phyloP scores from a whole-genome alignment of 2,329 filamentous ascomycete species.

The Drechmeria coniospora region DNA sequence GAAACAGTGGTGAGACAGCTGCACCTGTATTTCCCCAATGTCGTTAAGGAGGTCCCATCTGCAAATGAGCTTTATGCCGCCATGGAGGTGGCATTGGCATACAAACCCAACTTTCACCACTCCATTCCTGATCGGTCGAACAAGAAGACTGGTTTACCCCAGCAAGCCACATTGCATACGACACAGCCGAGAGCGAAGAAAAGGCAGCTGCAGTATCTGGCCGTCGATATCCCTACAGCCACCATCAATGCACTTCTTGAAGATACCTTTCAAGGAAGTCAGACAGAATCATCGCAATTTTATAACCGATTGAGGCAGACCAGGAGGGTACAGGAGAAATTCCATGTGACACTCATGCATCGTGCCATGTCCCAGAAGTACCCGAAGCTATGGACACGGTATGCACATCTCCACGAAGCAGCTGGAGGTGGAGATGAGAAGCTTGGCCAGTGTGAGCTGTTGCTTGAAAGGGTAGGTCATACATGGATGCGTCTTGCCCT shows the following conservation, averaged over 20 bases:
- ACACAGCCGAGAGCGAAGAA: slow-evolving; percentile 22
- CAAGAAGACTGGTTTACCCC: slow-evolving; percentile 15
- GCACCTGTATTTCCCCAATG: slow-evolving; percentile 60
- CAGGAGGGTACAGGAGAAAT: slow-evolving; percentile 65
- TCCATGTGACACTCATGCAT: slow-evolving; percentile 92
- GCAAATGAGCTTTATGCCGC: slow-evolving; percentile 64
- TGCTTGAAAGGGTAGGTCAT: slow-evolving; percentile 42
- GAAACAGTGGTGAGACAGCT: slow-evolving; percentile 62
- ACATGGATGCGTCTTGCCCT: too few species aligned
- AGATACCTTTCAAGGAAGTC: slow-evolving; percentile 46
- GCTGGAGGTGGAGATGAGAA: slow-evolving; percentile 12
- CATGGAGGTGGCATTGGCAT: slow-evolving; percentile 59
- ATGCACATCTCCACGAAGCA: slow-evolving; percentile 42
- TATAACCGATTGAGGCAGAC: slow-evolving; percentile 61
- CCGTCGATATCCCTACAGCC: slow-evolving; percentile 28
- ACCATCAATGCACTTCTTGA: slow-evolving; percentile 46
- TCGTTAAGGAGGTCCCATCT: slow-evolving; percentile 57
- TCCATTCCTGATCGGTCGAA: slow-evolving; percentile 47
- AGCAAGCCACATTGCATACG: slow-evolving; percentile 6
- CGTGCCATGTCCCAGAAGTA: slow-evolving; percentile 44
- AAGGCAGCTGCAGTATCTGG: slow-evolving; percentile 41
- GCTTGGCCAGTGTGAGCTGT: slow-evolving; percentile 49
- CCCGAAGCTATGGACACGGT: slow-evolving; percentile 61
- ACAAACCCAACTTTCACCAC: slow-evolving; percentile 62
- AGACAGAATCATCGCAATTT: slow-evolving; percentile 33